Conservation (phyloP, 176 grass and related monocot species). For the Rhynchospora breviuscula region DNA sequence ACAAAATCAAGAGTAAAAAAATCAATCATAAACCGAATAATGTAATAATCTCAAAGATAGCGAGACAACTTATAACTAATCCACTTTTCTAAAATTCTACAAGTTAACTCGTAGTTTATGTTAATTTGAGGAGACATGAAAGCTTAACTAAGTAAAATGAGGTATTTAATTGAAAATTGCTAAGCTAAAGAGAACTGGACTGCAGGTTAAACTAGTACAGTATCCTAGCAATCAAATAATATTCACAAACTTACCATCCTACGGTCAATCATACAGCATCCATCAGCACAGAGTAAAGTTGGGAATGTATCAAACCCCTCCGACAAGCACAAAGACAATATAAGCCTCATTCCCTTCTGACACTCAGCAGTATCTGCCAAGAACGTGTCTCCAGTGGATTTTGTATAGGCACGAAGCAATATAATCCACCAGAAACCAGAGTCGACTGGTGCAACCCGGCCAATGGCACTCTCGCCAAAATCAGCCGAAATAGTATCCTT, state of each 20-base stretch:
- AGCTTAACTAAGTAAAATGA: not conserved
- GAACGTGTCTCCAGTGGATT: slow-evolving; percentile 66
- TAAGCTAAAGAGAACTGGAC: not conserved
- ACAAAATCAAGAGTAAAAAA: not conserved
- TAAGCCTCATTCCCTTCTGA: slow-evolving; percentile 82
- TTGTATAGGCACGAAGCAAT: slow-evolving; percentile 78
- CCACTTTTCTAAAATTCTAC: not conserved
- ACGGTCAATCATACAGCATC: slow-evolving; percentile 91
- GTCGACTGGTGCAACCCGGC: slow-evolving; percentile 80
- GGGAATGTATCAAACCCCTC: slow-evolving; percentile 96
- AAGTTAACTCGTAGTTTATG: not conserved
- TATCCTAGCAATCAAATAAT: not conserved
- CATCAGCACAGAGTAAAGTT: slow-evolving; percentile 87
- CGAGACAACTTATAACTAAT: not conserved
- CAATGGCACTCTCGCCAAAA: slow-evolving; percentile 95
- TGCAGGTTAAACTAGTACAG: not conserved
- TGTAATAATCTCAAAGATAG: not conserved
- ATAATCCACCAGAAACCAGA: slow-evolving; percentile 99
- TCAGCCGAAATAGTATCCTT: slow-evolving; percentile 63
- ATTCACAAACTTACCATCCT: slow-evolving; percentile 48
- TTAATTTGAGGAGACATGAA: not conserved
- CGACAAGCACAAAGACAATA: slow-evolving; percentile 77
- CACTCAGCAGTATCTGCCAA: slow-evolving; percentile 62
- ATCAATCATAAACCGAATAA: not conserved
- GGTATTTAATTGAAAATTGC: not conserved